Evolutionary conservation across 345 rosid species (phyloP).

Genomic region (Odontarrhena argentea): DNA sequence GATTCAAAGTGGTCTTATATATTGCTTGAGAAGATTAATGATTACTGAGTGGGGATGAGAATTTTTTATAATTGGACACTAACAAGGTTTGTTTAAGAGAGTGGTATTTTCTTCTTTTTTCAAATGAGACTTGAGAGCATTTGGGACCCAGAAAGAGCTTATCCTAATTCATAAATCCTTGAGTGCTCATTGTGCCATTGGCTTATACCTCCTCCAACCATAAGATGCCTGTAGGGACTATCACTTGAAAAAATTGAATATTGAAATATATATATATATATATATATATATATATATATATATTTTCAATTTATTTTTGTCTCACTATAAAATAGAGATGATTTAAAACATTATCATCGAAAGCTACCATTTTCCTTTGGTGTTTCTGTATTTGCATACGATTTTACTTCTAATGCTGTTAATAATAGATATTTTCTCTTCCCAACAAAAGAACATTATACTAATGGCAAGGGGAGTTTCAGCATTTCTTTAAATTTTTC

Average conservation of each 20-base stretch:
- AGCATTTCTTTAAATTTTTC: neutral
- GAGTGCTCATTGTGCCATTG: slow-evolving; percentile 31
- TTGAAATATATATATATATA: too few relatives aligned
- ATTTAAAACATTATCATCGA: slow-evolving; percentile 15
- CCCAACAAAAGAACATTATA: slow-evolving; percentile 10
- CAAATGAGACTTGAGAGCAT: slow-evolving; percentile 15
- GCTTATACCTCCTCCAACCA: slow-evolving; percentile 21
- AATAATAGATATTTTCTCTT: neutral
- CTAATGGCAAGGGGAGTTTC: neutral
- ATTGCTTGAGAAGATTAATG: slow-evolving; percentile 18
- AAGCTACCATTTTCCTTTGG: slow-evolving; percentile 18
- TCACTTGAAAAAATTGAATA: slow-evolving; percentile 20
- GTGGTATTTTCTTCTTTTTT: slow-evolving; percentile 4
- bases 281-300: too few relatives aligned
- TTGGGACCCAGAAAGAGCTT: slow-evolving; percentile 36
- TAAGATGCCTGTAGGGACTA: slow-evolving; percentile 25
- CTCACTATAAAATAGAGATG: neutral
- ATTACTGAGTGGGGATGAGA: slow-evolving; percentile 21
- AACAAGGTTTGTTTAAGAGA: slow-evolving; percentile 23
- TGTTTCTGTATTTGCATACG: slow-evolving; percentile 18
- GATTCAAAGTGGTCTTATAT: slow-evolving; percentile 25
- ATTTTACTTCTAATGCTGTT: neutral
- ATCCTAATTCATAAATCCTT: slow-evolving; percentile 11
- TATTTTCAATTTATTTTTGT: slow-evolving; percentile 26
- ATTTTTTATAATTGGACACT: slow-evolving; percentile 5